Percentiles rank a stretch among this genome's conserved stretches.
phyloP scores from a whole-genome alignment of 1,284 basidiomycete species.

The Cryptococcus sp. region DNA sequence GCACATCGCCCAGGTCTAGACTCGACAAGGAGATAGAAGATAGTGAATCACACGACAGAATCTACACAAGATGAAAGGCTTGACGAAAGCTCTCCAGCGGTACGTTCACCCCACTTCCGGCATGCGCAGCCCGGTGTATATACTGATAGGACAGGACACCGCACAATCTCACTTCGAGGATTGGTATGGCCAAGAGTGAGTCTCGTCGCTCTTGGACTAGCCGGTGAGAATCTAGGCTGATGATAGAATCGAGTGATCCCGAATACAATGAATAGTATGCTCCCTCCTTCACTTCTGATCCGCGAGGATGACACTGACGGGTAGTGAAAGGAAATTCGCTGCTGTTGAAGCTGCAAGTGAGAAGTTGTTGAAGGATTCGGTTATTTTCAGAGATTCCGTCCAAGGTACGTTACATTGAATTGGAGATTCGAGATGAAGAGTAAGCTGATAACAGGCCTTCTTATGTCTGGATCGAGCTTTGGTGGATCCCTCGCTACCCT shows the following conservation, averaged over 20 bases:
- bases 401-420: constrained; percentile 54
- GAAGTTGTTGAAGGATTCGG: constrained; percentile 88
- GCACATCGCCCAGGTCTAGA: no score
- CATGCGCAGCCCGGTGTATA: background rate
- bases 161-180: constrained; percentile 75
- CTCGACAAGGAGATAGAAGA: no score
- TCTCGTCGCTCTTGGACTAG: constrained; percentile 10
- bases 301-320: background rate
- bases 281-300: background rate
- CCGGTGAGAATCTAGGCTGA: background rate
- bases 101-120: constrained; percentile 5
- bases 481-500: constrained; percentile 70
- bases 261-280: constrained; percentile 59
- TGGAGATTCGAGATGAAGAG: background rate
- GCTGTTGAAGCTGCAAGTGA: constrained; percentile 75
- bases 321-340: constrained; percentile 64
- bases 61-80: constrained; percentile 65
- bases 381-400: constrained; percentile 78
- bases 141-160: constrained; percentile 60
- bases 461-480: constrained; percentile 73
- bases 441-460: constrained; percentile 58
- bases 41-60: no score
- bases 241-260: constrained; percentile 71
- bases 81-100: constrained; percentile 46
- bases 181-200: constrained; percentile 88